Evolutionary conservation across 1,284 basidiomycete genomes (phyloP).

Genomic region (Agroathelia rolfsii): DNA sequence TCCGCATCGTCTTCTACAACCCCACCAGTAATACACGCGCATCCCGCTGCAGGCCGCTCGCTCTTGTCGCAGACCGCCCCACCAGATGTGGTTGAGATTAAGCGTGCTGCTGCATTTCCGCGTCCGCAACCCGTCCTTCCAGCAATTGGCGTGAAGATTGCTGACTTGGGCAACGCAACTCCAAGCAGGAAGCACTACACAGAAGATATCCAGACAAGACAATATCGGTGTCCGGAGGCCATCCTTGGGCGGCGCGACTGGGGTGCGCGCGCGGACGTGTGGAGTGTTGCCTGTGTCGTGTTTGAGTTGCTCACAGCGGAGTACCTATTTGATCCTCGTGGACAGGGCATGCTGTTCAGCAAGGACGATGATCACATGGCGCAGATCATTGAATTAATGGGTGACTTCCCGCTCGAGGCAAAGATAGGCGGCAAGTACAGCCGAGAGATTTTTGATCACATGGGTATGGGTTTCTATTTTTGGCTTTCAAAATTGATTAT

Average conservation of each 20-base stretch:
- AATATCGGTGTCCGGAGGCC: slow-evolving; percentile 87
- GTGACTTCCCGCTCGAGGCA: slow-evolving; percentile 56
- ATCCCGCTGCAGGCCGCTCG: slow-evolving; percentile 34
- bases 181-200: slow-evolving; percentile 79
- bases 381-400: slow-evolving; percentile 83
- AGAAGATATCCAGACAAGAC: slow-evolving; percentile 90
- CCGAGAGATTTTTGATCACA: slow-evolving; percentile 75
- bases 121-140: slow-evolving; percentile 18
- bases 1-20: slow-evolving; percentile 30
- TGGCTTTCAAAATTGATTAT: slow-evolving; percentile 4
- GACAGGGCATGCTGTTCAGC: slow-evolving; percentile 72
- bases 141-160: slow-evolving; percentile 82
- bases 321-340: slow-evolving; percentile 83
- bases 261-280: slow-evolving; percentile 79
- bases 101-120: slow-evolving; percentile 15
- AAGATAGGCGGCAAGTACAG: slow-evolving; percentile 82
- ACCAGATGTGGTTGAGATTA: slow-evolving; percentile 11
- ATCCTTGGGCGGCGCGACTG: slow-evolving; percentile 83
- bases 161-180: slow-evolving; percentile 84
- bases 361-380: slow-evolving; percentile 96
- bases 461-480: slow-evolving; percentile 33
- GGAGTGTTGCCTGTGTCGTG: slow-evolving; percentile 81
- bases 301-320: slow-evolving; percentile 84
- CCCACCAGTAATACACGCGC: slow-evolving; percentile 29
- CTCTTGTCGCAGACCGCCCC: slow-evolving; percentile 62